A percentile compares a stretch with the other conserved stretches of the same genome.
Conservation (phyloP, 2,329 filamentous ascomycete species). For the Erysiphe pulchra region DNA sequence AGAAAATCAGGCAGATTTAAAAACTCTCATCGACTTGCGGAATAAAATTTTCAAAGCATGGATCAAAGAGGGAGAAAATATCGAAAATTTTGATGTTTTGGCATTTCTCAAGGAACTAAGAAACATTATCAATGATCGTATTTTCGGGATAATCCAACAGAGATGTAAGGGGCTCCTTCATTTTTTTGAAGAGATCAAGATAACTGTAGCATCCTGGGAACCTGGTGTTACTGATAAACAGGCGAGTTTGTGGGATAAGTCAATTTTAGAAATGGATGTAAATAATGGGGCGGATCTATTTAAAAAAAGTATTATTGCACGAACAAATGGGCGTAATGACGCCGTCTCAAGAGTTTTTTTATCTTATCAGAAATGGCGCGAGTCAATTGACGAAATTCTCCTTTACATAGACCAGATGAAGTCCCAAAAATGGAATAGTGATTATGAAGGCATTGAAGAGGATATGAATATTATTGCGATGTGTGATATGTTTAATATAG, state of each 20-base stretch:
- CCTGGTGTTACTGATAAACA: slow-evolving; percentile 23
- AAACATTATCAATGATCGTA: slow-evolving; percentile 38
- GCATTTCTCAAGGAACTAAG: slow-evolving; percentile 42
- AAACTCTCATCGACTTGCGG: slow-evolving; percentile 41
- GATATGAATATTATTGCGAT: slow-evolving; percentile 42
- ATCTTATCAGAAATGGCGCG: slow-evolving; percentile 46
- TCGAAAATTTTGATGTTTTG: slow-evolving; percentile 36
- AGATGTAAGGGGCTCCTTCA: slow-evolving; percentile 38
- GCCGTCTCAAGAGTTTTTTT: slow-evolving; percentile 34
- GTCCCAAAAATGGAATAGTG: slow-evolving; percentile 49
- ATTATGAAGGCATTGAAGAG: slow-evolving; percentile 43
- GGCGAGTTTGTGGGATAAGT: slow-evolving; percentile 39
- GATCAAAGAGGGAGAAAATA: slow-evolving; percentile 41
- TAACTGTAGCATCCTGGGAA: slow-evolving; percentile 34
- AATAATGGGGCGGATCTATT: slow-evolving; percentile 39
- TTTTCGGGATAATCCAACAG: slow-evolving; percentile 33
- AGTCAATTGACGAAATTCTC: slow-evolving; percentile 41
- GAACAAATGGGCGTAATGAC: slow-evolving; percentile 46
- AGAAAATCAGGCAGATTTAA: slow-evolving; percentile 34
- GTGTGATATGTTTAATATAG: slow-evolving; percentile 40
- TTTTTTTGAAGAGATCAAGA: slow-evolving; percentile 37
- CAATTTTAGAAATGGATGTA: slow-evolving; percentile 37
- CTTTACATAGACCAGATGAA: slow-evolving; percentile 37
- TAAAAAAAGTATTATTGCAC: slow-evolving; percentile 40
- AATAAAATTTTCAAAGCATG: slow-evolving; percentile 47